phyloP scores from a whole-genome alignment of 306 rosid genomes.

The Sicyos edulis region DNA sequence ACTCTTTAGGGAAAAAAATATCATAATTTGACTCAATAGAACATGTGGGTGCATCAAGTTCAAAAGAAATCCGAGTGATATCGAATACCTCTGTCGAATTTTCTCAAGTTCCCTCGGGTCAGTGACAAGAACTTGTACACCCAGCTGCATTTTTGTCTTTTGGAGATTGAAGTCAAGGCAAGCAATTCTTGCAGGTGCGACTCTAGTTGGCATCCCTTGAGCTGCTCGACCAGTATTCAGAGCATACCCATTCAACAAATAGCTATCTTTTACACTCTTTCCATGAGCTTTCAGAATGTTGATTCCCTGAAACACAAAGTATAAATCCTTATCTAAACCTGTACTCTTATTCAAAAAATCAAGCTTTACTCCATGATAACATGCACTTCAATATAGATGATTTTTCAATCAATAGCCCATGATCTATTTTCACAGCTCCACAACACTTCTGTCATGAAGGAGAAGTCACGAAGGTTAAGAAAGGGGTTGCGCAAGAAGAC shows the following conservation, averaged over 20 bases:
- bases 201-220: conserved; percentile 95
- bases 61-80: background rate
- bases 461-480: background rate
- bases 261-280: conserved; percentile 87
- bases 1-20: background rate
- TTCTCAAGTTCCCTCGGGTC: conserved; percentile 96
- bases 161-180: conserved; percentile 98
- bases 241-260: conserved; percentile 88
- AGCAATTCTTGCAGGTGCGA: conserved; percentile 87
- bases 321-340: background rate
- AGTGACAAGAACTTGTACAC: conserved; percentile 80
- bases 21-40: background rate
- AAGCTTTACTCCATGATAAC: background rate
- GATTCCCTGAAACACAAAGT: conserved; percentile 53
- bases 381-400: background rate
- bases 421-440: background rate
- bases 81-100: conserved; percentile 80
- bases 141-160: conserved; percentile 98
- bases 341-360: background rate
- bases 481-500: background rate
- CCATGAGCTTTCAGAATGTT: conserved; percentile 97
- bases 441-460: background rate
- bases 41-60: background rate
- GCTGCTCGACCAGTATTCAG: conserved; percentile 92
- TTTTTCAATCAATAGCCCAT: background rate